phyloP scores from a whole-genome alignment of 306 rosid genomes.

The Vicia faba region DNA sequence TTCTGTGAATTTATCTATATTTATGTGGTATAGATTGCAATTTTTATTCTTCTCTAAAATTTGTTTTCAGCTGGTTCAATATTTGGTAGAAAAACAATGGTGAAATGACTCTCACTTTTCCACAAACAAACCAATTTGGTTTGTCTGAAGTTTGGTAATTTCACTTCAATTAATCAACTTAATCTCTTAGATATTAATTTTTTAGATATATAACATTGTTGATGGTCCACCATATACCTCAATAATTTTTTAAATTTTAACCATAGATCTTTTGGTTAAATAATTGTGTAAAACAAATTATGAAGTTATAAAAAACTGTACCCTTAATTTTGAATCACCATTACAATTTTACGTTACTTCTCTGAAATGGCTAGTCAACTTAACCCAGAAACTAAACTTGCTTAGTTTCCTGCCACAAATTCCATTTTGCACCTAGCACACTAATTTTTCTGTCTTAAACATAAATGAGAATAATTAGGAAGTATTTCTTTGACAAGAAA shows the following conservation, averaged over 20 bases:
- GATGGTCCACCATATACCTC: too few species aligned
- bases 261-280: too few species aligned
- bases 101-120: neutral
- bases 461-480: neutral
- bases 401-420: neutral
- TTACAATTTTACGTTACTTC: too few species aligned
- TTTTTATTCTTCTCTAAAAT: neutral
- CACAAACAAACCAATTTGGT: neutral
- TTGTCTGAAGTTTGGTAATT: neutral
- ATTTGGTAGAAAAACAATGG: neutral
- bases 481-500: neutral
- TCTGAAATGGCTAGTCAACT: too few species aligned
- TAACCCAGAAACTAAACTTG: neutral
- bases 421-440: neutral
- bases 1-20: slow-evolving; percentile 12
- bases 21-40: slow-evolving; percentile 11
- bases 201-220: too few species aligned
- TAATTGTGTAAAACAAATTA: too few species aligned
- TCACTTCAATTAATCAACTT: neutral
- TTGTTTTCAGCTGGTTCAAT: slow-evolving; percentile 10
- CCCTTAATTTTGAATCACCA: too few species aligned
- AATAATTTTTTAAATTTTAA: too few species aligned
- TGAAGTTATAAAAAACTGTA: too few species aligned
- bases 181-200: too few species aligned
- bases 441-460: neutral